Evolutionary conservation across 768 basidiomycete genomes (phyloP), one percentile per base, ranked within the genome.

Genomic region (Lactarius deliciosus): DNA sequence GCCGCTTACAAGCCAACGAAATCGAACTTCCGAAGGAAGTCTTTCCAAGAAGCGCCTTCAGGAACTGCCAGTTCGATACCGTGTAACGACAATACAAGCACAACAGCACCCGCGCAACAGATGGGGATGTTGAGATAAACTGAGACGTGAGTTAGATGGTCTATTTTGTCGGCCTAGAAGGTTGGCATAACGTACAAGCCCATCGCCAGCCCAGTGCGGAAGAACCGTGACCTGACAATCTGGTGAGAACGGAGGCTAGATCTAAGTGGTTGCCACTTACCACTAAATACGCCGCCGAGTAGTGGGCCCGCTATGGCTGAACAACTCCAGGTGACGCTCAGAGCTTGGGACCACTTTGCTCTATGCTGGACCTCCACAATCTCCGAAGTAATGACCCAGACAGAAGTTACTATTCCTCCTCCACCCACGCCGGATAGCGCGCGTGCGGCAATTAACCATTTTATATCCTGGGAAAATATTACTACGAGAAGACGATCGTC

Each of bases 341-440:
- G 81, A 22, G 90, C 90, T 75, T 91, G 90, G 13, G 90, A 91
- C 92, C 91, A 94, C 74, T 86, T 91, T 58, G 91, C 88, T 64
- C 90, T 85, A 65, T 82, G 79, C 67, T 79, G 80, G 34, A 86
- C 81, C 74, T 88, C 85, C 50, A 94, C 92, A 65, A 94, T 86
- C 75, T 94, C 92, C 69, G 91, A 84, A 55, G 90, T 92, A 65
- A 94, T 88, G 28, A 91, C 85, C 92, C 92, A 94, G 41, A 94
- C 91, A 53, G 89, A 83, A 74, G 85, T 85, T 65, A 93, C 92
- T 69, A 94, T 92, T 10, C 92, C 92, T 41, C 92, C 92, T 18
- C 88, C 92, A n/a, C 92, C 92, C 65, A 91, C 80, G 53, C 92
- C 92, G 66, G 91, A 89, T 62, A 84, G 65, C 60, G 78, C 81